A percentile compares a stretch with the other conserved stretches of the same genome.
Conservation (phyloP, 2,329 filamentous ascomycete species). For the Botrytis fabae region DNA sequence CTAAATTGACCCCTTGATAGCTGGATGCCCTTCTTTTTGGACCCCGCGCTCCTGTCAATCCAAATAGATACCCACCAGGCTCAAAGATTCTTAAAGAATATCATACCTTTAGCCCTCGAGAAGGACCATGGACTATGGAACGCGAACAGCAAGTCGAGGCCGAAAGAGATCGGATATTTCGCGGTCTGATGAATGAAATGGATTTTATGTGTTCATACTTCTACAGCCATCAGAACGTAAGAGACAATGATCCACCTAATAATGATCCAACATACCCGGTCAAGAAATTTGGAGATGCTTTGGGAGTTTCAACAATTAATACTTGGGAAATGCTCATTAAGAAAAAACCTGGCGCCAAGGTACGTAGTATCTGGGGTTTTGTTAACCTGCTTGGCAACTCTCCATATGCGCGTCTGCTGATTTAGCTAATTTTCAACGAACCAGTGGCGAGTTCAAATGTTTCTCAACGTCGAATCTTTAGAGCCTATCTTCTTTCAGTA, state of each 20-base stretch:
- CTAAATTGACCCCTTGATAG: neutral
- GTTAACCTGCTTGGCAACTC: neutral
- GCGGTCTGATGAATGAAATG: conserved; percentile 3
- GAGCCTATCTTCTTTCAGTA: neutral
- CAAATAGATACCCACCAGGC: neutral
- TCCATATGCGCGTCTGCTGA: neutral
- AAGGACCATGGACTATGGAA: neutral
- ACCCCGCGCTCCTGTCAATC: neutral
- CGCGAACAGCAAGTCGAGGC: neutral
- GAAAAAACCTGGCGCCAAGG: neutral
- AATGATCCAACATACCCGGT: neutral
- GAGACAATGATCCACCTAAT: neutral
- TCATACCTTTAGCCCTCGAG: neutral
- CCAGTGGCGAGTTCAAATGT: conserved; percentile 5
- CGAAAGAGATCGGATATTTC: conserved; percentile 1
- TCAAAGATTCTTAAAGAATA: neutral
- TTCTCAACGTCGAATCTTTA: neutral
- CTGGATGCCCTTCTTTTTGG: conserved; percentile 9
- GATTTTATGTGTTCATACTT: conserved; percentile 8
- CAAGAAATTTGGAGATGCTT: neutral
- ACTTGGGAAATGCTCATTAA: neutral
- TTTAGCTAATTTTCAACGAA: neutral
- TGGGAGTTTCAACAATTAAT: neutral
- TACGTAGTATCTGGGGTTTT: neutral
- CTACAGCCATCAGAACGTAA: conserved; percentile 1